Evolutionary conservation across 1,139 yeast species (phyloP).

Genomic region (Suhomyces coccinellae): DNA sequence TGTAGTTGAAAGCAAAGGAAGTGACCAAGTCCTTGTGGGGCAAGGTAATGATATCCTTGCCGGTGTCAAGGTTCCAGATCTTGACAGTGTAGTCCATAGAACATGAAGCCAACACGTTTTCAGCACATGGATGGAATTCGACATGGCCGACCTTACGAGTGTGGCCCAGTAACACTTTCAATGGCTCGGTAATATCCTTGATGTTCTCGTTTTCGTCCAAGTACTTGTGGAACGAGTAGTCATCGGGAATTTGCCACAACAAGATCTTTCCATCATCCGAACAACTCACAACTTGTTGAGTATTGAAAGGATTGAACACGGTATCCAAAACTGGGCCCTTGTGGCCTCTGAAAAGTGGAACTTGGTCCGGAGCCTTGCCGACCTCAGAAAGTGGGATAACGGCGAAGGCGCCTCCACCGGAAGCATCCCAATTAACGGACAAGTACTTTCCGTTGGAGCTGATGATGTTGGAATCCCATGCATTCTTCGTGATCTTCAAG

Average conservation of each 20-base stretch:
- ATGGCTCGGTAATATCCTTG: conserved; percentile 67
- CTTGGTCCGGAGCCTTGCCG: conserved; percentile 94
- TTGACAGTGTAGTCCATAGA: conserved; percentile 89
- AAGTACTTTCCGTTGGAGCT: conserved; percentile 78
- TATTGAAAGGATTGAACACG: conserved; percentile 88
- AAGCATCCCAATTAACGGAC: conserved; percentile 88
- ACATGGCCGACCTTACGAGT: conserved; percentile 94
- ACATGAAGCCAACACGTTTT: conserved; percentile 81
- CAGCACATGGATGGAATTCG: conserved; percentile 84
- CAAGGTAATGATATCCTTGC: conserved; percentile 68
- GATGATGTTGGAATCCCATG: conserved; percentile 92
- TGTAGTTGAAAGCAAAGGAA: conserved; percentile 84
- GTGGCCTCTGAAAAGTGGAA: conserved; percentile 92
- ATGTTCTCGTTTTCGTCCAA: conserved; percentile 62
- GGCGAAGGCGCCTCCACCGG: conserved; percentile 98
- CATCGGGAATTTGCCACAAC: conserved; percentile 83
- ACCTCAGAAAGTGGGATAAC: conserved; percentile 81
- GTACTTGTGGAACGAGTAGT: conserved; percentile 66
- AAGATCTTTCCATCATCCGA: conserved; percentile 91
- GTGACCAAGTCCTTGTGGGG: conserved; percentile 89
- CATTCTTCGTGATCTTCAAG: conserved; percentile 80
- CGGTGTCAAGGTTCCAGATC: conserved; percentile 83
- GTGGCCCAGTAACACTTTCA: conserved; percentile 76
- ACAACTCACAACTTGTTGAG: conserved; percentile 72
- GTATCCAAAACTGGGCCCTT: conserved; percentile 94